Base-by-base conservation (phyloP, 129 eudicot species). In the Gnaphalium uliginosum region DNA sequence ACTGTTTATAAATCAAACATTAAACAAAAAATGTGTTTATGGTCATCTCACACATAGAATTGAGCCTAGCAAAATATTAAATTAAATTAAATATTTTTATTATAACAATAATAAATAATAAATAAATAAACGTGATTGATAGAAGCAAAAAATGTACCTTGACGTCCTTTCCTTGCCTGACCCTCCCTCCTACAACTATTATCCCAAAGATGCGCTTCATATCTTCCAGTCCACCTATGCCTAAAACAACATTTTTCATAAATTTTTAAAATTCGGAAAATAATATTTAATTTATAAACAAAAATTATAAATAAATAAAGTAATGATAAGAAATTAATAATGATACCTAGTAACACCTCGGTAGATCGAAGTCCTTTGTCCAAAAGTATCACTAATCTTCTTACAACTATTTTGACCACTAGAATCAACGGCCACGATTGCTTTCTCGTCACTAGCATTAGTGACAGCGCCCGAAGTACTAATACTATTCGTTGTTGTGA, bases 191-290 rank as follows among this genome's bases (percentile, higher is more conserved):
- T 91, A 87, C 97, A 91, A 90, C 96, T 91, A 87, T 91, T 91
- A 82, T 91, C 97, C 97, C 97, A 91, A 43, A 91, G 89, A 89
- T 91, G 97, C 80, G 97, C 97, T 85, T 91, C 97, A 81, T 91
- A 91, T 89, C 97, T 88, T 65, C 97, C 97, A 29, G 97, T 91
- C 97, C 97, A 92, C 79, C 97, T 89, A 54, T 92, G 97, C 61
- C 97, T 92, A 85, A 54, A 54, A 75, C 50, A 21, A 72, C 56
- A 66, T 13, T 41, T 65, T 21, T 19, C 9, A 53, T 53, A 4
- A 4, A 51, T n/a, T n/a, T n/a, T n/a, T n/a, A n/a, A n/a, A n/a
- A n/a, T n/a, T n/a, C n/a, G n/a, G n/a, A n/a, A n/a, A n/a, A n/a
- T n/a, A n/a, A n/a, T n/a, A n/a, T n/a, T n/a, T 11, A 22, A 17